Evolutionary conservation across 176 grass and related monocot species (phyloP).

Genomic region (Oropetium thomaeum): DNA sequence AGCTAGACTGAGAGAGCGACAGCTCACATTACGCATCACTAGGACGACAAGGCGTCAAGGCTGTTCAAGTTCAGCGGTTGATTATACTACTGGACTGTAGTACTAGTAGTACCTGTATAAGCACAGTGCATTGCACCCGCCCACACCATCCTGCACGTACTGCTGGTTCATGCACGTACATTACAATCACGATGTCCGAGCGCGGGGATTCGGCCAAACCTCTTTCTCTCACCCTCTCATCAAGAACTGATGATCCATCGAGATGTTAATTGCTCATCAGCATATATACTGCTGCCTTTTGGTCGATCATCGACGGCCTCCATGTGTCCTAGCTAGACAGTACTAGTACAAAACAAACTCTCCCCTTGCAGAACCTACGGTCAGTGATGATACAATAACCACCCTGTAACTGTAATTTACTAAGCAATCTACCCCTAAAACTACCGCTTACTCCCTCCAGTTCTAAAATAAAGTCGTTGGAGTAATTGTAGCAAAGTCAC

Average conservation of each 20-base stretch:
- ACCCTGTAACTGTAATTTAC: not conserved
- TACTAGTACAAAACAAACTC: not conserved
- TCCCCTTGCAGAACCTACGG: not conserved
- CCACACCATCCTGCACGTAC: too few relatives aligned
- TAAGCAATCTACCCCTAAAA: too few relatives aligned
- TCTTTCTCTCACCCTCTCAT: too few relatives aligned
- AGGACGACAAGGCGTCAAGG: too few relatives aligned
- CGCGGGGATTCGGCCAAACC: not conserved
- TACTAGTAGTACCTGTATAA: not conserved
- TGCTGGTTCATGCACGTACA: constrained; percentile 1
- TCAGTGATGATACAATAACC: not conserved
- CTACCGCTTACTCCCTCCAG: too few relatives aligned
- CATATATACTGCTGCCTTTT: not conserved
- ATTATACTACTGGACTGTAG: too few relatives aligned
- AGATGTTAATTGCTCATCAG: not conserved
- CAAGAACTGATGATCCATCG: too few relatives aligned
- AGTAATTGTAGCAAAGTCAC: too few relatives aligned
- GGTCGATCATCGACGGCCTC: not conserved
- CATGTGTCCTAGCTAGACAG: constrained; percentile 15
- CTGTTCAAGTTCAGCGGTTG: too few relatives aligned
- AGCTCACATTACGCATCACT: not conserved
- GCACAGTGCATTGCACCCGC: constrained; percentile 16
- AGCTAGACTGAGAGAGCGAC: not conserved
- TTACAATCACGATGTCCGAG: not conserved
- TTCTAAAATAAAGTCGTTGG: too few relatives aligned